phyloP scores from a whole-genome alignment of 2,329 filamentous ascomycete species.

The Neocucurbitaria cava region DNA sequence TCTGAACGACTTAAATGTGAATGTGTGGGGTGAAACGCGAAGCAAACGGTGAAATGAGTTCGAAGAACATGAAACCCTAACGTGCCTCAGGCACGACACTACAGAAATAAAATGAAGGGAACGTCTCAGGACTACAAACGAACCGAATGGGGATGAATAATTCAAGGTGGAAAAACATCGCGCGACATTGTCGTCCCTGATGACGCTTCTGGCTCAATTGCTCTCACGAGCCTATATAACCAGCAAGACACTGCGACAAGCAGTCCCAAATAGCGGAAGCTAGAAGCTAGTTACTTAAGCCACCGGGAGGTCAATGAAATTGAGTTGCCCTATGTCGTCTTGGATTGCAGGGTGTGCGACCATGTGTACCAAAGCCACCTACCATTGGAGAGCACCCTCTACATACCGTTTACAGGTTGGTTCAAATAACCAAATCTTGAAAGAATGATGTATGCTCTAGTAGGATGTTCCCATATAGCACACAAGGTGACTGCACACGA shows the following conservation, averaged over 20 bases:
- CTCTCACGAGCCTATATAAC: background rate
- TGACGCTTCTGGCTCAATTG: background rate
- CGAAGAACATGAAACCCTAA: slow-evolving; percentile 27
- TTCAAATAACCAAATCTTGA: too few relatives aligned
- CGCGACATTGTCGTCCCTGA: background rate
- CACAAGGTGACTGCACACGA: too few relatives aligned
- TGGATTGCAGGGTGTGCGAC: background rate
- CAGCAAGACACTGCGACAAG: background rate
- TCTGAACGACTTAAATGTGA: slow-evolving; percentile 19
- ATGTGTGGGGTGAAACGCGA: slow-evolving; percentile 26
- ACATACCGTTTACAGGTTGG: background rate
- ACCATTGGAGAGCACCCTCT: background rate
- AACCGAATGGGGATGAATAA: background rate
- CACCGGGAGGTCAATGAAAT: background rate
- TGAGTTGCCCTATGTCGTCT: background rate
- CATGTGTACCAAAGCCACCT: background rate
- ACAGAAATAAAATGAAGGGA: slow-evolving; percentile 4
- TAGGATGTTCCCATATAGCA: too few relatives aligned
- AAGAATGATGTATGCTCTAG: too few relatives aligned
- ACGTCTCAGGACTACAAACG: slow-evolving; percentile 1
- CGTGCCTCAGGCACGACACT: slow-evolving; percentile 16
- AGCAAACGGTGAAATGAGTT: slow-evolving; percentile 20
- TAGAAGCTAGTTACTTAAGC: background rate
- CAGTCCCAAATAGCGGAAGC: background rate
- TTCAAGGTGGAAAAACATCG: background rate